Conservation (phyloP, 2,329 filamentous ascomycete species). For the Pyricularia sp. region DNA sequence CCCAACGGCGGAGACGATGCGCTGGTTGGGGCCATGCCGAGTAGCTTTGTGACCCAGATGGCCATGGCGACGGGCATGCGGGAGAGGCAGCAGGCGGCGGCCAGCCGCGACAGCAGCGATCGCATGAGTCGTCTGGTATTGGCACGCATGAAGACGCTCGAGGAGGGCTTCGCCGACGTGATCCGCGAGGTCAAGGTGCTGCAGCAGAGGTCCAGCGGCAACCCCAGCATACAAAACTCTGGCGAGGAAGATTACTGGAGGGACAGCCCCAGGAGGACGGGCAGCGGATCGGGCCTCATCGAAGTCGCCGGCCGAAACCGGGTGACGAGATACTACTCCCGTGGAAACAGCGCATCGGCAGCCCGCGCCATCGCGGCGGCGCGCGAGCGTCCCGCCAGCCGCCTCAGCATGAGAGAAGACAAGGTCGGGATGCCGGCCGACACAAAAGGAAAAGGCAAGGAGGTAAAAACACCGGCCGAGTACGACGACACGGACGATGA, state of each 20-base stretch:
- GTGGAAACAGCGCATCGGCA: not conserved
- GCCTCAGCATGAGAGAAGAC: constrained; percentile 22
- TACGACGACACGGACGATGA: constrained; percentile 16
- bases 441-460: constrained; percentile 36
- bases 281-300: constrained; percentile 12
- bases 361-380: not conserved
- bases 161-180: constrained; percentile 84
- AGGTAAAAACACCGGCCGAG: constrained; percentile 20
- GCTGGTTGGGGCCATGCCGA: constrained; percentile 46
- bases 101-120: constrained; percentile 29
- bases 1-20: constrained; percentile 26
- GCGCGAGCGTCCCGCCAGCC: constrained; percentile 19
- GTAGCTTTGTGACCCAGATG: constrained; percentile 73
- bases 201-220: constrained; percentile 27
- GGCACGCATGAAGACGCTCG: constrained; percentile 81
- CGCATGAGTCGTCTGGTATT: constrained; percentile 71
- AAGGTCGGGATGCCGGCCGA: constrained; percentile 9
- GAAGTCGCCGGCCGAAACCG: constrained; percentile 19
- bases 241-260: constrained; percentile 23
- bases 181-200: constrained; percentile 63
- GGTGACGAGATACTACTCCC: constrained; percentile 5
- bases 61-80: constrained; percentile 51
- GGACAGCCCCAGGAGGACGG: constrained; percentile 5
- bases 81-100: constrained; percentile 28
- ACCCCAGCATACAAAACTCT: constrained; percentile 37